Base-by-base conservation (phyloP, 345 rosid genomes). In the Eucalyptus rudis region DNA sequence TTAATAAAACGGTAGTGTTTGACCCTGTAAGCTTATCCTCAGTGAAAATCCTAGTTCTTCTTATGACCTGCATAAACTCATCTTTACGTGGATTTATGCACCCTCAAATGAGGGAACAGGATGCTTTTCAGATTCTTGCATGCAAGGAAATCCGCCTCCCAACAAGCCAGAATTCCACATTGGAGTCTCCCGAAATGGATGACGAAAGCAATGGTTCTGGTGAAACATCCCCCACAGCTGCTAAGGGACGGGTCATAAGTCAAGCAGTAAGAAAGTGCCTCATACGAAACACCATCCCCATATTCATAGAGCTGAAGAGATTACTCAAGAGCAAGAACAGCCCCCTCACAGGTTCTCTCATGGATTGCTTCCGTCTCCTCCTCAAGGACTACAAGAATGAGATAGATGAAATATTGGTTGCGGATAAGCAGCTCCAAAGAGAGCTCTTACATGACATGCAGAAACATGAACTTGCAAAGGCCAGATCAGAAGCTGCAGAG, bases 381-480 rank as follows among this genome's bases (percentile, higher is more conserved):
- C 97, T 97, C 90, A 96, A 96, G 92, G 99, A 97, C 92, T 96
- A 96, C 94, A 97, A 96, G 90, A 97, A 92, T 54, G 99, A 96
- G 95, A 96, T 96, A 33, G 99, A 96, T 51, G 99, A 97, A 86
- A 96, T 96, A 90, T 87, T 96, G 86, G 93, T 97, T n/a, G 99
- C 99, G 0, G 98, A 97, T 88, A 94, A 93, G 91, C 98, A 97
- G 93, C 98, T 98, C 29, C 99, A 94, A 93, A 97, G 94, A 89
- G 99, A 98, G 93, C 99, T 97, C 24, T 84, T 95, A 22, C 95
- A 97, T 76, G 99, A 98, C 87, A 98, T 97, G 96, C 97, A 98
- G 91, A 96, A 95, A 87, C 94, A 96, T 79, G 98, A 98, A 89
- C 90, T 93, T 51, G 92, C 92, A 87, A 96, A 93, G 96, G 95